Base-by-base conservation (phyloP, 2,329 filamentous ascomycete species). In the Graphiopsis chlorocephala region DNA sequence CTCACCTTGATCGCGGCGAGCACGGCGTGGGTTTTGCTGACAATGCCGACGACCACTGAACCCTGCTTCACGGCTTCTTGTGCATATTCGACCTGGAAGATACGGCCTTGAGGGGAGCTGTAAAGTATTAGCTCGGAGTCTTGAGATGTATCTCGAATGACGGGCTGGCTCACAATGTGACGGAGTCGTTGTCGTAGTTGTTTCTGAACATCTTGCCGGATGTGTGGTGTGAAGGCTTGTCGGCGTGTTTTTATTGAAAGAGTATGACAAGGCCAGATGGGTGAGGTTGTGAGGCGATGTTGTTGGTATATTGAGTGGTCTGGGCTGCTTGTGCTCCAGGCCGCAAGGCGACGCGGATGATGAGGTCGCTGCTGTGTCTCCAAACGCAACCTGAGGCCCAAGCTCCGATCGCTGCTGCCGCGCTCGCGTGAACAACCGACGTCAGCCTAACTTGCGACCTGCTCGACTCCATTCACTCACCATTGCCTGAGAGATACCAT, bases 151-250 rank as follows among this genome's bases (percentile, higher is more conserved):
- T 55, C 31, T 28, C 8, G 31, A 53, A 35, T 47, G 12, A 8
- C 25, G 26, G 42, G 63, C 31, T 45, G 56, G 81, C 89, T 82
- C 86, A 97, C 93, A 98, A 99, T 82, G 95, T 99, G 82, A 98
- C 93, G 69, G 94, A 96, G 82, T 99, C 95, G 88, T 99, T 99
- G 84, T 99, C 95, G 86, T 99, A 99, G 83, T 98, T 98, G 86
- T 99, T 99, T 82, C 95, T 88, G 84, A 99, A 99, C 95, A 99
- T 98, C 76, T 76, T 88, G 85, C 70, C 68, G 66, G 69, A 64
- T 42, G 25, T 45, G 23, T 28, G 17, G 33, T 62, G 26, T 61
- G 29, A 53, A 55, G 47, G 26, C 65, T 64, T 42, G 25, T 58
- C 23, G n/a, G 53, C 3, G 23, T 42, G 35, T 17, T 28, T 1